Evolutionary conservation across 768 basidiomycete species (phyloP).

Genomic region (Serendipita vermifera): DNA sequence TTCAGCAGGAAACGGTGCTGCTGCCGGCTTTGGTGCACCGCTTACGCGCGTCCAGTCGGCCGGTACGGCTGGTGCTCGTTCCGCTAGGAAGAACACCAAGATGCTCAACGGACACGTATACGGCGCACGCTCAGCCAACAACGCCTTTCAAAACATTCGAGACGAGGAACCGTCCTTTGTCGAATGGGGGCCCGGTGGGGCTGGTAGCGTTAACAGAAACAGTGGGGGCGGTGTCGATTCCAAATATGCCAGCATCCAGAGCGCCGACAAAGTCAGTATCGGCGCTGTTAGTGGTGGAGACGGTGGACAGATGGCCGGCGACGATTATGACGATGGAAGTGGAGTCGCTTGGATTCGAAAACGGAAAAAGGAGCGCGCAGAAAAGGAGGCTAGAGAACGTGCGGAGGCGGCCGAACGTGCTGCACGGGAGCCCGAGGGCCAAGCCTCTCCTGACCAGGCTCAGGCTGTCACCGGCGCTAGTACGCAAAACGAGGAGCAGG

Average conservation of each 20-base stretch:
- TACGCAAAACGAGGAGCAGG: too few relatives aligned
- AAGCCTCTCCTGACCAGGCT: too few relatives aligned
- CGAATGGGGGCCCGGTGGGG: conserved; percentile 84
- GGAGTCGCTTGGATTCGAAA: conserved; percentile 75
- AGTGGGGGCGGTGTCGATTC: conserved; percentile 15
- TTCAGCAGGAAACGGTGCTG: neutral
- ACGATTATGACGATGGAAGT: conserved; percentile 67
- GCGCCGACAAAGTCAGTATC: conserved; percentile 17
- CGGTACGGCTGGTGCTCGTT: neutral
- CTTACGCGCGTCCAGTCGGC: neutral
- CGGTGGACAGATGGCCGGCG: conserved; percentile 26
- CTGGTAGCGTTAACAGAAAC: conserved; percentile 42
- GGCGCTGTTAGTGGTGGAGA: conserved; percentile 24
- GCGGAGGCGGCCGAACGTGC: conserved; percentile 21
- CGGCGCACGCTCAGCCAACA: conserved; percentile 34
- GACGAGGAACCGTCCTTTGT: conserved; percentile 74
- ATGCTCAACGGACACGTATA: conserved; percentile 85
- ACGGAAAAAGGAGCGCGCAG: conserved; percentile 40
- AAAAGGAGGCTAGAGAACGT: conserved; percentile 37
- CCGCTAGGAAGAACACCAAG: conserved; percentile 21
- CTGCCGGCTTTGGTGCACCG: neutral
- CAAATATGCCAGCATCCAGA: conserved; percentile 17
- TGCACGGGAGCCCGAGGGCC: conserved; percentile 13
- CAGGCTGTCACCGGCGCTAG: too few relatives aligned
- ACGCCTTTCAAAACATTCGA: conserved; percentile 50